A percentile compares a stretch with the other conserved stretches of the same genome.
Evolutionary conservation across 768 basidiomycete species (phyloP).

Genomic region (Cubamyces lactineus): DNA sequence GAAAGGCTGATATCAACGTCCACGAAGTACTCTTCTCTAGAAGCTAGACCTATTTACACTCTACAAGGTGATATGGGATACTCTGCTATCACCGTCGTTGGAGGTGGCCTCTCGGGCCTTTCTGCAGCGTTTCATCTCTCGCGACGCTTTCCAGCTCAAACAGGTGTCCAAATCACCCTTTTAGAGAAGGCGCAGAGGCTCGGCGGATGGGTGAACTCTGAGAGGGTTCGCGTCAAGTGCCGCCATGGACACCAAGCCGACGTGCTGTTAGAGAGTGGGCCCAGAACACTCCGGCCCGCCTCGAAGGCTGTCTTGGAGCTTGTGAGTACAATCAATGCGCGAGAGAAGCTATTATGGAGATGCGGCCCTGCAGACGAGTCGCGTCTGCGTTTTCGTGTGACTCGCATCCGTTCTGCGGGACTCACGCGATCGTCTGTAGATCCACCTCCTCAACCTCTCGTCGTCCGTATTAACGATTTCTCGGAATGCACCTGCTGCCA

Average conservation of each 20-base stretch:
- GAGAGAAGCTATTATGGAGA: too few relatives aligned
- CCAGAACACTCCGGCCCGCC: constrained; percentile 82
- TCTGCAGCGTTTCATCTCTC: constrained; percentile 81
- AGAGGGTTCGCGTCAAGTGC: constrained; percentile 48
- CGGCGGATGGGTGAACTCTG: constrained; percentile 88
- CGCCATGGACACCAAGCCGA: constrained; percentile 28
- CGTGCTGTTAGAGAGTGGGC: constrained; percentile 82
- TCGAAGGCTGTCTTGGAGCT: constrained; percentile 75
- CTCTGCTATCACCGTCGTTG: constrained; percentile 59
- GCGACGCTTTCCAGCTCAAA: constrained; percentile 59
- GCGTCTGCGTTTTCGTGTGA: too few relatives aligned
- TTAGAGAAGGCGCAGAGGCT: constrained; percentile 65
- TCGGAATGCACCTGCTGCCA: constrained; percentile 70
- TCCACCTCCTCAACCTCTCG: constrained; percentile 70
- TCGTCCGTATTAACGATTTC: constrained; percentile 67
- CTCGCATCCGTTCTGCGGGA: background rate
- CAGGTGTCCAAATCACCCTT: constrained; percentile 60
- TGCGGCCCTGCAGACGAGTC: too few relatives aligned
- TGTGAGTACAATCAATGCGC: too few relatives aligned
- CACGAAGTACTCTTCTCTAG: too few relatives aligned
- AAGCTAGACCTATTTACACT: too few relatives aligned
- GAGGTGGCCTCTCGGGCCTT: constrained; percentile 82
- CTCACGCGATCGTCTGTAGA: constrained; percentile 46
- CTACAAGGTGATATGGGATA: constrained; percentile 33
- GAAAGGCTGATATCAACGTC: too few relatives aligned